Percentiles rank a stretch among this genome's conserved stretches.
These are phyloP conservation scores for Acanthamoeba castellanii DNA, from an alignment of 208 protist species.

Conservation along the genomic window DNA sequence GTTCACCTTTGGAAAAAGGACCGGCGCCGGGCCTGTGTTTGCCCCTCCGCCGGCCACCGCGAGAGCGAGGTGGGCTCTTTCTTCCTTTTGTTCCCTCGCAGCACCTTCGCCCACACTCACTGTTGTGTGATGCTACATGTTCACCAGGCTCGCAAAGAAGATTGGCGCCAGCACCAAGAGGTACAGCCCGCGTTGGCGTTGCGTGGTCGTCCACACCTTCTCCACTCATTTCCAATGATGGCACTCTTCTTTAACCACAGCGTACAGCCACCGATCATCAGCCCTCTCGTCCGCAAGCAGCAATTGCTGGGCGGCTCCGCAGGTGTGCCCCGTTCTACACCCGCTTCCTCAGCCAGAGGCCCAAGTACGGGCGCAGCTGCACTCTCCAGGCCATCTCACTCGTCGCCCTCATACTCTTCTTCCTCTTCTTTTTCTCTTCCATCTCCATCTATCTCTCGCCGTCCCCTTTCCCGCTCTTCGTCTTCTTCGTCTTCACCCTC, in stretches of 20 bases:
- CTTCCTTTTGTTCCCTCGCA: background rate
- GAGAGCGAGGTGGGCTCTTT: background rate
- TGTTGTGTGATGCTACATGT: background rate
- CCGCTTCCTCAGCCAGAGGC: background rate
- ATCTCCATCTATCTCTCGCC: background rate
- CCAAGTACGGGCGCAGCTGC: background rate
- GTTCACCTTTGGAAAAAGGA: background rate
- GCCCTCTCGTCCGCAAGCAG: background rate
- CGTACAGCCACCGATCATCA: background rate
- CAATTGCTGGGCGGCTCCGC: background rate
- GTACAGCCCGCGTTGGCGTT: background rate
- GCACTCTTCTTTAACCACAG: background rate
- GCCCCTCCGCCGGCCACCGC: background rate
- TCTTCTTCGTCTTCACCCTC: background rate
- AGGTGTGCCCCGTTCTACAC: background rate
- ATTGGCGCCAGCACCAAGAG: conserved; percentile 12
- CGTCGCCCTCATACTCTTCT: background rate
- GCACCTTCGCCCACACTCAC: background rate
- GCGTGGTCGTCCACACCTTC: background rate
- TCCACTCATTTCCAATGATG: background rate
- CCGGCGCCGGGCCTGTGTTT: background rate
- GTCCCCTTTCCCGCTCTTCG: background rate
- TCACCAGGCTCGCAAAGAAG: conserved; percentile 19
- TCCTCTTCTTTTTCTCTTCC: background rate
- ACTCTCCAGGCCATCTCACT: background rate